Evolutionary conservation across 148 eudicot genomes (phyloP).

Genomic region (Fagopyrum esculentum): DNA sequence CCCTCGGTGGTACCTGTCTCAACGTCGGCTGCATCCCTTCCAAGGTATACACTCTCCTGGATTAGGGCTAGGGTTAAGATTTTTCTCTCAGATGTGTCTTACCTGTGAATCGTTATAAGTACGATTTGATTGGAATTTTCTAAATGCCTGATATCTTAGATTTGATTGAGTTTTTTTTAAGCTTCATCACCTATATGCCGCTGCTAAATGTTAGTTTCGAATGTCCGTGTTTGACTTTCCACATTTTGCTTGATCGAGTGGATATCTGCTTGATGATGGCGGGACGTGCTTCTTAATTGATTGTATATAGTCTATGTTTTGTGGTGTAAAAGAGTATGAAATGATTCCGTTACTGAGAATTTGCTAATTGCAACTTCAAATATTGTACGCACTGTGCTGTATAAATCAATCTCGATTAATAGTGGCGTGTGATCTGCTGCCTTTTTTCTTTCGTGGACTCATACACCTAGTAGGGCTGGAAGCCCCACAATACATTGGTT

Average conservation of each 20-base stretch:
- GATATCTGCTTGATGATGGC: background rate
- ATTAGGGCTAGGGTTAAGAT: background rate
- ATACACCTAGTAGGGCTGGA: background rate
- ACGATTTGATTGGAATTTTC: background rate
- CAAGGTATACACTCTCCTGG: constrained; percentile 39
- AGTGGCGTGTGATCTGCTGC: background rate
- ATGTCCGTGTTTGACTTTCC: background rate
- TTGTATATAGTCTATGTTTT: background rate
- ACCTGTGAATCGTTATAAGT: background rate
- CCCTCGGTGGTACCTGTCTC: constrained; percentile 92
- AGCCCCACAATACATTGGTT: background rate
- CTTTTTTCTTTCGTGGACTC: background rate
- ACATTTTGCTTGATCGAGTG: background rate
- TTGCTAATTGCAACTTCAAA: constrained; percentile 2
- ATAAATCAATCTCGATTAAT: background rate
- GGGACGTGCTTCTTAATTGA: background rate
- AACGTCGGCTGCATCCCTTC: constrained; percentile 97
- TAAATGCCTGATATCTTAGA: too few species aligned
- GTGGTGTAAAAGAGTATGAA: background rate
- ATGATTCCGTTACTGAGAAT: background rate
- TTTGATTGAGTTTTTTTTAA: background rate
- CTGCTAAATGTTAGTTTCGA: background rate
- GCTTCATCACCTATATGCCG: background rate
- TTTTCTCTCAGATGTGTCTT: background rate
- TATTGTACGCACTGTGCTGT: background rate